Base-by-base conservation (phyloP, 2,329 filamentous ascomycete species). In the Piedraia hortae region DNA sequence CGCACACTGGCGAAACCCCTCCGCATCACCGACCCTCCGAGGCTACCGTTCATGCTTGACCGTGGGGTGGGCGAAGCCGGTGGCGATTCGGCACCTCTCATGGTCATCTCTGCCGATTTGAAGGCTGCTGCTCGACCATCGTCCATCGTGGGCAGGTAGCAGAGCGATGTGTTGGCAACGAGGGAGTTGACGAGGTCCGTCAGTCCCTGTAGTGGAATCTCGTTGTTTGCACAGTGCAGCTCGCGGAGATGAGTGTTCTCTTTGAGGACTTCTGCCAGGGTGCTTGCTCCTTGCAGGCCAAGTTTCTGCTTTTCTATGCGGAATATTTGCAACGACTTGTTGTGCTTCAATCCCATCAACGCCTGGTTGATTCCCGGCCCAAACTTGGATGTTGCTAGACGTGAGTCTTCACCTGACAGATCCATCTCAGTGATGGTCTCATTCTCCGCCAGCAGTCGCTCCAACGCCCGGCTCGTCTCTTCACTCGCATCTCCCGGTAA, bases 151-250 rank as follows among this genome's bases (percentile, higher is more conserved):
- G 68, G 65, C 15, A 74, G 51, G 31, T 56, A 57, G 8, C 70
- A 38, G 1, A 74, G 40, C 0, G 57, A 59, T 3, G 53, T 56
- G 34, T 75, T 75, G 18, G 54, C 56, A 27, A 66, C 55, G n/a
- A 74, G 44, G 10, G 64, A 56, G 34, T 73, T 68, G 21, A 74
- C 62, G 4, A 72, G 46, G 22, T 66, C 62, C 0, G 64, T 71
- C 30, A 71, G 66, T 2, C 63, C 66, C 30, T 67, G 62, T n/a
- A 72, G 49, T 20, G 64, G 65, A 24, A 72, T 69, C 24, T 64
- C 62, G 35, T 75, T 75, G 39, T 69, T 63, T 29, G 69, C 66
- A 39, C 68, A 74, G 33, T 71, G 54, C 4, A 75, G 51, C 36
- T 73, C 62, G 12, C 56, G 52, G 4, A 75, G 45, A 1, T 56